Base-by-base conservation (phyloP, 2,329 filamentous ascomycete genomes). In the Epichloe aotearoae region DNA sequence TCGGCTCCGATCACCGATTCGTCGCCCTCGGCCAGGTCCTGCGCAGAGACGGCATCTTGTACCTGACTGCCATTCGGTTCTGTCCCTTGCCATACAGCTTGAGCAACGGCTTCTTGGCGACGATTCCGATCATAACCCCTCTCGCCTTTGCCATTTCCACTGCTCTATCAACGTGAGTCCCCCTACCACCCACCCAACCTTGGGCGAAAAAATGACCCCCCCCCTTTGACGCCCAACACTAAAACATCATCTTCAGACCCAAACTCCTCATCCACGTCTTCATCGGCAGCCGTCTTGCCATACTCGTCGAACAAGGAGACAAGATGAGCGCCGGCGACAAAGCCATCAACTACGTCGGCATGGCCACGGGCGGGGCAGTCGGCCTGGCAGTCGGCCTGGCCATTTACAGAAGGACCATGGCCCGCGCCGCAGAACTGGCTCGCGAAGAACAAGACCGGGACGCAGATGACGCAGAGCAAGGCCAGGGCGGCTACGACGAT, bases 261-360 rank as follows among this genome's bases (percentile, higher is more conserved):
- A 98, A 97, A 62, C 74, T 98, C 17, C 74, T 97, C 53, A 82
- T 98, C 47, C 88, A 95, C 63, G 81, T 95, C 59, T 98, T 96
- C 69, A 88, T 98, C 60, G 93, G 93, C 54, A 83, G 80, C 61
- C 79, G 89, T 50, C 73, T 98, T 15, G 88, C 88, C 43, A 74
- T 83, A 49, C 80, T 98, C 36, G 88, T 86, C n/a, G 86, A 95
- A 59, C 78, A 80, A 51, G 86, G 84, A 55, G 88, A 87, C 62
- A 79, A 84, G 58, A 96, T 97, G 91, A 82, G 86, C 53, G 68
- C 77, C 3, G 75, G 76, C 55, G 86, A 87, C 55, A 93, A 90
- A 65, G 75, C 81, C 30, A 73, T 97, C 60, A 95, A 93, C 68
- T 95, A 95, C 64, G 66, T 83, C 23, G 84, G 82, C 69, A 96